These are phyloP conservation scores for Firmiana major DNA, from an alignment of 345 rosid species.

Conservation along the genomic window DNA sequence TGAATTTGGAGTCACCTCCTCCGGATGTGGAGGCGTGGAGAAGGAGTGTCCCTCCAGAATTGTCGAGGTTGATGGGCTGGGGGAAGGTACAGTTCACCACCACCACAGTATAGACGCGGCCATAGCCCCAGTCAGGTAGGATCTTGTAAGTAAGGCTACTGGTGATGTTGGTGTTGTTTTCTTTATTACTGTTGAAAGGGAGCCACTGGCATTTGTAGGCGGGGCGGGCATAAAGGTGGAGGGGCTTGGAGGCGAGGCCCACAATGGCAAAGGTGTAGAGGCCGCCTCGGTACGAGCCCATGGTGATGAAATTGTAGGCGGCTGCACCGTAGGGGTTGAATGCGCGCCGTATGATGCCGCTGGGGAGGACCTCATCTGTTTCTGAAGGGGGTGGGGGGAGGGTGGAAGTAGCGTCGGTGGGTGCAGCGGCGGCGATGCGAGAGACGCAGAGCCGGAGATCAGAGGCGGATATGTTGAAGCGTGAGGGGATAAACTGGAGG, in stretches of 20 bases:
- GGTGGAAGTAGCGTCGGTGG: conserved; percentile 19
- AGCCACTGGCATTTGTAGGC: conserved; percentile 74
- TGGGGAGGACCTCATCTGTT: conserved; percentile 41
- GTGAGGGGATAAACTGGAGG: conserved; percentile 69
- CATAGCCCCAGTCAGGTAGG: conserved; percentile 95
- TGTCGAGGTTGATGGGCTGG: conserved; percentile 43
- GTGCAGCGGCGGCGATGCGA: conserved; percentile 32
- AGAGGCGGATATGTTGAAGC: conserved; percentile 63
- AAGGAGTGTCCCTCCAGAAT: conserved; percentile 67
- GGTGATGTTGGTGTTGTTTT: conserved; percentile 21
- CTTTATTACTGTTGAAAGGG: conserved; percentile 19
- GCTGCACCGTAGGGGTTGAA: conserved; percentile 69
- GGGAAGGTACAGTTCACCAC: conserved; percentile 81
- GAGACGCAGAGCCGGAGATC: conserved; percentile 81
- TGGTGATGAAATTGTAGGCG: conserved; percentile 74
- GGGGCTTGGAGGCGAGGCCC: conserved; percentile 86
- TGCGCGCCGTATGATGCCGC: conserved; percentile 50
- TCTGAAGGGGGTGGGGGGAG: not conserved
- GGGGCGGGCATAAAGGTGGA: conserved; percentile 65
- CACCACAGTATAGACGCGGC: conserved; percentile 81
- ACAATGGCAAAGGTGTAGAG: conserved; percentile 55
- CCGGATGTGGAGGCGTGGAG: conserved; percentile 71
- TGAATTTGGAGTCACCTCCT: conserved; percentile 54
- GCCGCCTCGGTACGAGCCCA: conserved; percentile 88
- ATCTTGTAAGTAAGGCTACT: conserved; percentile 36